Evolutionary conservation across 768 basidiomycete genomes (phyloP), one percentile per base, ranked within the genome.

Genomic region (Trametes cinnabarina): DNA sequence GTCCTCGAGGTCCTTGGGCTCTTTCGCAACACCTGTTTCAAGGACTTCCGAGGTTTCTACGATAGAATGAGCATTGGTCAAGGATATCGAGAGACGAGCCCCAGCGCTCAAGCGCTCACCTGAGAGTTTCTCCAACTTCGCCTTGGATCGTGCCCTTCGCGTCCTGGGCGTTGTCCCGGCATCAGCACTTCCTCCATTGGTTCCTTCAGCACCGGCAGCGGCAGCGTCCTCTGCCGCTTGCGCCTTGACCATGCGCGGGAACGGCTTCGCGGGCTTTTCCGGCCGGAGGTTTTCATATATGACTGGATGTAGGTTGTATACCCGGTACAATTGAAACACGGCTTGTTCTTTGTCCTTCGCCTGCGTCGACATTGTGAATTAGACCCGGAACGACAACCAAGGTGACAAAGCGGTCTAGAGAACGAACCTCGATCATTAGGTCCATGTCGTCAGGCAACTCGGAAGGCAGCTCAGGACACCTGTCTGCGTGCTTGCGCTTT

Each of bases 271-370:
- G 4, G 65, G 62, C 51, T 67, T 68, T 65, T 70, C 72, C 12
- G 72, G 72, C 8, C 72, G 66, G 25, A 73, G 61, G 48, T 71
- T 70, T 55, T 70, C 84, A 60, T 85, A 73, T 9, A 79, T 81
- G 22, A 92, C 87, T 15, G 84, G 80, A 41, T 85, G 74, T 4
- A 95, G 69, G 44, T 75, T 77, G 65, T 97, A 96, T 28, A 90
- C 85, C 57, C 92, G 71, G 68, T 92, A 86, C 43, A 96, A 67
- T 60, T 95, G 85, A 55, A 97, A 80, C 5, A 97, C 94, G 1
- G 94, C 94, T 68, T 95, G 94, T 69, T 96, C 94, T 73, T 94
- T 91, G 71, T 90, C 91, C 70, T 94, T 92, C 3, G 92, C 92
- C 78, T 73, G 1, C 2, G 26, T 19, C 20, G n/a, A n/a, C n/a